Evolutionary conservation across 2,329 filamentous ascomycete species (phyloP), one percentile per base, ranked within the genome.

Genomic region (Calonectria hongkongensis): DNA sequence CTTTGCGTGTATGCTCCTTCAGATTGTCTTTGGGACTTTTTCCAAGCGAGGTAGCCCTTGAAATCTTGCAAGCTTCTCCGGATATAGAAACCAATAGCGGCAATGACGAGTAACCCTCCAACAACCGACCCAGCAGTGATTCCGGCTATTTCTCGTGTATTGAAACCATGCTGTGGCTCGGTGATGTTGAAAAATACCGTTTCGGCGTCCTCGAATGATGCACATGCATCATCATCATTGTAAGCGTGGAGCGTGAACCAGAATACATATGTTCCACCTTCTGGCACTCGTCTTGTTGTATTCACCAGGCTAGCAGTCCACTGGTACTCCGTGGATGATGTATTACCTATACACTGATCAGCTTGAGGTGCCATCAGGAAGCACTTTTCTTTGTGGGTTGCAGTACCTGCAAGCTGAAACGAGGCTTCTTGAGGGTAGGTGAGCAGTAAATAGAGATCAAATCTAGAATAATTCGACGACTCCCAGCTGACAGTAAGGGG

Each of bases 101-200:
- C 33, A 33, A 58, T 58, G 33, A 58, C 33, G 27, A 58, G n/a
- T 12, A 58, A 25, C 9, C 54, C 54, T 8, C 54, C 54, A 39
- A 58, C 4, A 8, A 58, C 54, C 12, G 54, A 58, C 6, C 54
- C 54, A 13, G 54, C 54, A 6, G 54, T 58, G 54, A 58, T 58
- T 6, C 54, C 54, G n/a, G 54, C 54, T 15, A 58, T 58, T 27
- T 58, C 54, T 13, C 33, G 13, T 3, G 54, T 27, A 16, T n/a
- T 58, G 7, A 58, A 58, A 21, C 54, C 54, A 21, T 6, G 25
- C 54, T 39, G n/a, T 12, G 54, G 54, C 12, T 58, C 33, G n/a
- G 54, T 58, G 9, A 58, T 58, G 30, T 58, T 58, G 54, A 58
- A 58, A 41, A 15, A 58, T 36, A 58, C 18, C 33, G 54, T 27